Percentiles rank a stretch among this genome's conserved stretches.
phyloP scores from a whole-genome alignment of 2,329 filamentous ascomycete species.

The Cladorrhinum sp. region DNA sequence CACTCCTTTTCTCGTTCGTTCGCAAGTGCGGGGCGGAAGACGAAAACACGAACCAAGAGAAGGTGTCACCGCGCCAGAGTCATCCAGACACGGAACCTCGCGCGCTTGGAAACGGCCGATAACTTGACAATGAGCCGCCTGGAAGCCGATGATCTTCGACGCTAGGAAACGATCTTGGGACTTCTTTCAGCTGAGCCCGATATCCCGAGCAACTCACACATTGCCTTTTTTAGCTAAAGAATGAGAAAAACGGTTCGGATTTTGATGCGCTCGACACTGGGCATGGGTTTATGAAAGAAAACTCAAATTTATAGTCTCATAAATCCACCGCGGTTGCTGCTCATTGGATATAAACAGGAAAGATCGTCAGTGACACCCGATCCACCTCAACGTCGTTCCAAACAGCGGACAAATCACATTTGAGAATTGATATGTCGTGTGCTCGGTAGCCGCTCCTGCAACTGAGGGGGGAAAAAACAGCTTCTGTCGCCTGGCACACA shows the following conservation, averaged over 20 bases:
- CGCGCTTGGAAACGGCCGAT: not conserved
- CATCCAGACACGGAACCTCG: not conserved
- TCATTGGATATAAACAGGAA: not conserved
- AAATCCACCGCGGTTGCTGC: not conserved
- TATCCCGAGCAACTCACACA: not conserved
- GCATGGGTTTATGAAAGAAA: not conserved
- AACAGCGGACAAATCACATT: not conserved
- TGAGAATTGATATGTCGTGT: not conserved
- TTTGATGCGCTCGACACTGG: too few relatives aligned
- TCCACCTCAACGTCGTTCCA: not conserved
- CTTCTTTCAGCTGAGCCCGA: not conserved
- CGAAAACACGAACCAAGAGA: not conserved
- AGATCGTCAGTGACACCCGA: not conserved
- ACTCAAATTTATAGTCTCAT: too few relatives aligned
- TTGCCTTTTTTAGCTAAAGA: too few relatives aligned
- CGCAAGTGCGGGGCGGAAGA: not conserved
- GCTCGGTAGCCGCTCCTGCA: not conserved
- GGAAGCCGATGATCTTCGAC: not conserved
- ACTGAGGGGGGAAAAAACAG: not conserved
- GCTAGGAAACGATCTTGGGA: not conserved
- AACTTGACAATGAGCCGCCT: too few relatives aligned
- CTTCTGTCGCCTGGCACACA: too few relatives aligned
- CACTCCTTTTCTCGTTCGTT: conserved; percentile 16
- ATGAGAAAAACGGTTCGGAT: too few relatives aligned
- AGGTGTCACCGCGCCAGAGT: not conserved